These are phyloP conservation scores for Fraxinus dipetala DNA, from an alignment of 305 asterid genomes.

Conservation along the genomic window DNA sequence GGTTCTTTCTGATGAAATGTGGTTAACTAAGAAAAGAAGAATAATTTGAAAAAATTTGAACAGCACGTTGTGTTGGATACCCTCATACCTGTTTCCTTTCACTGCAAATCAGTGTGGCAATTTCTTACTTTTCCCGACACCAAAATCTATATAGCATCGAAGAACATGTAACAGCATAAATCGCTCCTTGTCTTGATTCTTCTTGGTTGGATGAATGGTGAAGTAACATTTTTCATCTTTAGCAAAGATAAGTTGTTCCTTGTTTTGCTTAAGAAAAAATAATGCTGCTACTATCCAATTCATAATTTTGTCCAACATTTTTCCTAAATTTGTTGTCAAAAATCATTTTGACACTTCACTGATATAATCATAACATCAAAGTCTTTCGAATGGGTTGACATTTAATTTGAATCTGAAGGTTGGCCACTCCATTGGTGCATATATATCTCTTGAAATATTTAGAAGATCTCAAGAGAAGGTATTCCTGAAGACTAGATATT, in stretches of 20 bases:
- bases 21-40: background rate
- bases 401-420: slow-evolving; percentile 50
- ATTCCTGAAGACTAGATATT: slow-evolving; percentile 15
- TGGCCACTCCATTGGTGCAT: slow-evolving; percentile 89
- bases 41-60: background rate
- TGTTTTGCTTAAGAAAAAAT: background rate
- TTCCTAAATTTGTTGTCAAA: background rate
- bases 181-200: background rate
- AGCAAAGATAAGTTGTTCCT: background rate
- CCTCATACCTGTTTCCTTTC: background rate
- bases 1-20: background rate
- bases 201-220: background rate
- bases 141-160: background rate
- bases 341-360: slow-evolving; percentile 3
- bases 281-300: background rate
- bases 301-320: background rate
- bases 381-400: slow-evolving; percentile 16
- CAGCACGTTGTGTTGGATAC: background rate
- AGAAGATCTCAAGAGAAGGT: slow-evolving; percentile 70
- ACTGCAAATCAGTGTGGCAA: background rate
- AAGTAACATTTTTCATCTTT: background rate
- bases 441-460: slow-evolving; percentile 65
- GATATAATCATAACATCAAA: background rate
- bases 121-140: background rate
- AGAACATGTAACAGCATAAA: background rate